A percentile compares a stretch with the other conserved stretches of the same genome.
phyloP scores from a whole-genome alignment of 208 protist genomes.

The Leishmania mexicana region DNA sequence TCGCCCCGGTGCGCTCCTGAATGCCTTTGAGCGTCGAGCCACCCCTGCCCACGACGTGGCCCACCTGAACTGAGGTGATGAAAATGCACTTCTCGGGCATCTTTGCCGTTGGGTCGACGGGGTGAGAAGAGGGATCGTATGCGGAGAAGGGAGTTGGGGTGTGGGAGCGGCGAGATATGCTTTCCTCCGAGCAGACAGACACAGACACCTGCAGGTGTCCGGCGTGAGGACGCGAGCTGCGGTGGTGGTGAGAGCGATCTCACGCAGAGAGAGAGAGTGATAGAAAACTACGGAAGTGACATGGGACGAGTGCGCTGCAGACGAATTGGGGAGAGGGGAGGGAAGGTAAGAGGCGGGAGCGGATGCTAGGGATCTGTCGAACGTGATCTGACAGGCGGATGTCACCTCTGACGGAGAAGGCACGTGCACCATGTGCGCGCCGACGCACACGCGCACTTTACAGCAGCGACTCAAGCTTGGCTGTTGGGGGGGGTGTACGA shows the following conservation, averaged over 20 bases:
- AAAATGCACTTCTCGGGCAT: constrained; percentile 38
- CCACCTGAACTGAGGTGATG: constrained; percentile 46
- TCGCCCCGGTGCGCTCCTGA: constrained; percentile 49
- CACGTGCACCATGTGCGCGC: not conserved
- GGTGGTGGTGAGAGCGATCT: not conserved
- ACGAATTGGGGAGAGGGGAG: not conserved
- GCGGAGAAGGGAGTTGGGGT: not conserved
- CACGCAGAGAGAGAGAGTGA: not conserved
- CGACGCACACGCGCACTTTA: not conserved
- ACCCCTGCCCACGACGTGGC: constrained; percentile 59
- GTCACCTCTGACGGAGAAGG: not conserved
- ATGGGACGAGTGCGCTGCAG: not conserved
- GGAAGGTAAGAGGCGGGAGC: not conserved
- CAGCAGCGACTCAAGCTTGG: not conserved
- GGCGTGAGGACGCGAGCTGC: not conserved
- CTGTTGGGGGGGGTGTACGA: not conserved
- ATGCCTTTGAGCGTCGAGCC: constrained; percentile 46
- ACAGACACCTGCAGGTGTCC: not conserved
- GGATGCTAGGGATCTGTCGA: not conserved
- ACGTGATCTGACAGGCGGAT: not conserved
- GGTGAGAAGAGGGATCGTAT: not conserved
- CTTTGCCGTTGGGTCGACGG: not conserved
- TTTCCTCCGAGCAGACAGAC: not conserved
- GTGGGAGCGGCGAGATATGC: not conserved
- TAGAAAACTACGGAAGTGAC: not conserved